Conservation (phyloP, 2,329 filamentous ascomycete genomes). For the Colletotrichum tropicale region DNA sequence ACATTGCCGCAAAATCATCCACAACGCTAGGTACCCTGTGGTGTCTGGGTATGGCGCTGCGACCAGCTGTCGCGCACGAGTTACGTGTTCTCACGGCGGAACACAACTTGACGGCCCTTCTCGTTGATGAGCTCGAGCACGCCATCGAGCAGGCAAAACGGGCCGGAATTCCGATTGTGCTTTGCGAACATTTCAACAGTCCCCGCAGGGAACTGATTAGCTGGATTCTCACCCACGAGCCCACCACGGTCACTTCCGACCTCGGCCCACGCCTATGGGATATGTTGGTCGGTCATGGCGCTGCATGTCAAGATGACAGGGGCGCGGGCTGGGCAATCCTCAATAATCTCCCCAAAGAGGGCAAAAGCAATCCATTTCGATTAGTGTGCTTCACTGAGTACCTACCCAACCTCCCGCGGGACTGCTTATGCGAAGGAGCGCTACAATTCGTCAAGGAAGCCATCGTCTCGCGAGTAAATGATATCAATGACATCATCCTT, state of each 20-base stretch:
- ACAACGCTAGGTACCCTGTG: conserved; percentile 77
- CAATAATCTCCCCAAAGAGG: conserved; percentile 47
- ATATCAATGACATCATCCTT: conserved; percentile 47
- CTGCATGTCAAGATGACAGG: conserved; percentile 64
- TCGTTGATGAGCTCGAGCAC: conserved; percentile 69
- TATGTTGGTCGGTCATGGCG: conserved; percentile 69
- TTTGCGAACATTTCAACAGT: conserved; percentile 51
- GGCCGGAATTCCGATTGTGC: conserved; percentile 45
- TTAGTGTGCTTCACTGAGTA: conserved; percentile 58
- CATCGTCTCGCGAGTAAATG: conserved; percentile 51
- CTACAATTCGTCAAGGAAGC: conserved; percentile 66
- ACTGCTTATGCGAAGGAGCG: conserved; percentile 64
- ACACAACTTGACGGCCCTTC: conserved; percentile 64
- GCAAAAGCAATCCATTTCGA: conserved; percentile 58
- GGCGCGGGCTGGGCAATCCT: conserved; percentile 73
- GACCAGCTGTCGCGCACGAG: conserved; percentile 50
- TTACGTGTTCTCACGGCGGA: conserved; percentile 62
- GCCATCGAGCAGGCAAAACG: conserved; percentile 47
- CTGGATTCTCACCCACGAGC: conserved; percentile 64
- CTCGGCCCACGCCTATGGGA: conserved; percentile 73
- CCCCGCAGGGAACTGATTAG: conserved; percentile 63
- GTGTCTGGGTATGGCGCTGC: conserved; percentile 59
- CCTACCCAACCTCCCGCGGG: conserved; percentile 60
- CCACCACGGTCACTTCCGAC: conserved; percentile 64
- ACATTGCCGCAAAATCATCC: conserved; percentile 66